These are phyloP conservation scores for Penicillium hesseltinei DNA, from an alignment of 2,329 filamentous ascomycete species.

Conservation along the genomic window DNA sequence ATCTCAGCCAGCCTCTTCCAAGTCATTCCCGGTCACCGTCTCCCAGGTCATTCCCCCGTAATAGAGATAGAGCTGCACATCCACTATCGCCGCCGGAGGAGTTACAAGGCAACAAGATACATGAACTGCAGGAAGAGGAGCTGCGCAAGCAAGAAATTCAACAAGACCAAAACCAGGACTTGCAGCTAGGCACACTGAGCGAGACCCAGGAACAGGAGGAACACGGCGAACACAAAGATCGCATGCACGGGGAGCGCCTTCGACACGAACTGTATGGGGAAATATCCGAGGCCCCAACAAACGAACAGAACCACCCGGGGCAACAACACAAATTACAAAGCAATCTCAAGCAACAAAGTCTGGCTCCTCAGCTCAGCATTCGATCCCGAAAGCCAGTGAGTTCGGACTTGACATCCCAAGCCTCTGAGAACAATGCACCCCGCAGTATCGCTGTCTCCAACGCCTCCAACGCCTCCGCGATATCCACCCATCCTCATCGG, in stretches of 20 bases:
- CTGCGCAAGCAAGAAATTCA: neutral
- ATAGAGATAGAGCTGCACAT: neutral
- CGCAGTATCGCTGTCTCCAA: slow-evolving; percentile 3
- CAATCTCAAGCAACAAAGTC: neutral
- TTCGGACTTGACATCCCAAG: neutral
- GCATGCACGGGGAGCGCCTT: neutral
- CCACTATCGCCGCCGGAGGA: slow-evolving; percentile 1
- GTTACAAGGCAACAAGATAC: neutral
- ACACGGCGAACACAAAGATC: neutral
- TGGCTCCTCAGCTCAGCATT: slow-evolving; percentile 4
- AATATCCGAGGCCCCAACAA: neutral
- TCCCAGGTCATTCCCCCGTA: slow-evolving; percentile 3
- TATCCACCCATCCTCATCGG: slow-evolving; percentile 23
- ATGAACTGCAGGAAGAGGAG: neutral
- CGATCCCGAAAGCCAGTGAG: slow-evolving; percentile 12
- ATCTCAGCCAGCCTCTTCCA: slow-evolving; percentile 8
- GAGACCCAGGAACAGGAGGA: neutral
- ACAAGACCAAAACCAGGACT: neutral
- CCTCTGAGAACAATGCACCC: neutral
- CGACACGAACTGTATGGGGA: neutral
- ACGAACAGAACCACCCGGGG: neutral
- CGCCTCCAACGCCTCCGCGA: slow-evolving; percentile 2
- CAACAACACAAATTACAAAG: neutral
- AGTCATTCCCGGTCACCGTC: slow-evolving; percentile 2
- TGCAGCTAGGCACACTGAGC: no score